A percentile compares a stretch with the other conserved stretches of the same genome.
Evolutionary conservation across 179 eudicot species (phyloP).

Genomic region (Kewa caespitosa): DNA sequence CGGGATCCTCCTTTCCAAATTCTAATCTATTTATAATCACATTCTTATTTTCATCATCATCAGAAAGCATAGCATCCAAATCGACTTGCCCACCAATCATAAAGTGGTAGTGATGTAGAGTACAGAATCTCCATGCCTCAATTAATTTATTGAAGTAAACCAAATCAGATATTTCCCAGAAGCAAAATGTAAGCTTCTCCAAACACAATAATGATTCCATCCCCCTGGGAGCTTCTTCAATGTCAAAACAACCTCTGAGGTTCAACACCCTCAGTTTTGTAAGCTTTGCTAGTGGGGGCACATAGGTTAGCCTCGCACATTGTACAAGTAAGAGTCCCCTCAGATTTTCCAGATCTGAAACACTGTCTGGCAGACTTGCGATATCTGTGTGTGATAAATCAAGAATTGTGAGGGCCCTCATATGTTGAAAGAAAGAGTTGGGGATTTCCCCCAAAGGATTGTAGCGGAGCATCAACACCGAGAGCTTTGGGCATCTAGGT

Average conservation of each 20-base stretch:
- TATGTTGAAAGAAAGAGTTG: slow-evolving; percentile 13
- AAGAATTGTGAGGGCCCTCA: slow-evolving; percentile 22
- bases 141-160: not conserved
- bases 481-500: slow-evolving; percentile 8
- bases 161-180: not conserved
- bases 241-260: no score
- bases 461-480: not conserved
- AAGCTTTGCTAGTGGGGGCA: not conserved
- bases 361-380: slow-evolving; percentile 15
- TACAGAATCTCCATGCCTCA: not conserved
- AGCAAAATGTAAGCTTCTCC: not conserved
- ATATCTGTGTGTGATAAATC: slow-evolving; percentile 15
- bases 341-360: slow-evolving; percentile 3
- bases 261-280: not conserved
- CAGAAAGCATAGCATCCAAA: not conserved
- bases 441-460: slow-evolving; percentile 14
- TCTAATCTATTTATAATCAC: not conserved
- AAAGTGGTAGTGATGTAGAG: not conserved
- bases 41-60: not conserved
- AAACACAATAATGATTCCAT: not conserved
- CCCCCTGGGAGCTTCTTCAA: not conserved
- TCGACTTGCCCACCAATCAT: not conserved
- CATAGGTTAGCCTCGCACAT: not conserved
- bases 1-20: not conserved
- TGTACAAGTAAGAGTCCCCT: not conserved